Percentiles rank a stretch among this genome's conserved stretches.
These are phyloP conservation scores for Acarospora socialis DNA, from an alignment of 2,329 filamentous ascomycete species.

Conservation along the genomic window DNA sequence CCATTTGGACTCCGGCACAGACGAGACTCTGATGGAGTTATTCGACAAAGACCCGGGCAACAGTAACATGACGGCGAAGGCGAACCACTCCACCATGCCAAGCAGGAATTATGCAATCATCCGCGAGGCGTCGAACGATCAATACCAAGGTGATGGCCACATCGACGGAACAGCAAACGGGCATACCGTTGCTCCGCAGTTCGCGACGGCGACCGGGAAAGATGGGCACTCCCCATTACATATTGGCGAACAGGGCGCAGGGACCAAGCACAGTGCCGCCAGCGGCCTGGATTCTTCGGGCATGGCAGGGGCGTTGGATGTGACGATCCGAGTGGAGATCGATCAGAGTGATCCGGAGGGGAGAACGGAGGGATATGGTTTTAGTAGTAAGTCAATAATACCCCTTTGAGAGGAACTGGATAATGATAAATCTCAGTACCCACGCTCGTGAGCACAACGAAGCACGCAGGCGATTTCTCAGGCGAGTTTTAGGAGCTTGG, in stretches of 20 bases:
- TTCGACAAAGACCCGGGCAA: slow-evolving; percentile 47
- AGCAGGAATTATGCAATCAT: slow-evolving; percentile 52
- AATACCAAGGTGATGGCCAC: not conserved
- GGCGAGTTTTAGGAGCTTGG: too few relatives aligned
- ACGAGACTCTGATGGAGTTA: slow-evolving; percentile 49
- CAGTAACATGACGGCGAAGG: slow-evolving; percentile 32
- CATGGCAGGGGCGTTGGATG: slow-evolving; percentile 30
- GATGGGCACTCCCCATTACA: slow-evolving; percentile 61
- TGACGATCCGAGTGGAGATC: slow-evolving; percentile 33
- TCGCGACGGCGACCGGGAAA: slow-evolving; percentile 24
- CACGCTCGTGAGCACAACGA: too few relatives aligned
- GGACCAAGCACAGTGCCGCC: slow-evolving; percentile 64
- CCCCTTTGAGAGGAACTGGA: too few relatives aligned
- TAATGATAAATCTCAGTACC: too few relatives aligned
- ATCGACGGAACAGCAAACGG: slow-evolving; percentile 1
- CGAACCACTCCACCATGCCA: slow-evolving; percentile 77
- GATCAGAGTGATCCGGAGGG: slow-evolving; percentile 28
- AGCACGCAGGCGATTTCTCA: too few relatives aligned
- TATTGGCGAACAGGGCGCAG: slow-evolving; percentile 61
- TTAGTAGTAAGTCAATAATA: slow-evolving; percentile 30
- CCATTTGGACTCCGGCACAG: slow-evolving; percentile 46
- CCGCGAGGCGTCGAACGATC: slow-evolving; percentile 29
- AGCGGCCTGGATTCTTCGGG: slow-evolving; percentile 27
- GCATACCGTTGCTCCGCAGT: not conserved
- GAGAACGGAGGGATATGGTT: slow-evolving; percentile 33